These are phyloP conservation scores for Urtica urens DNA, from an alignment of 306 rosid genomes.

Conservation along the genomic window DNA sequence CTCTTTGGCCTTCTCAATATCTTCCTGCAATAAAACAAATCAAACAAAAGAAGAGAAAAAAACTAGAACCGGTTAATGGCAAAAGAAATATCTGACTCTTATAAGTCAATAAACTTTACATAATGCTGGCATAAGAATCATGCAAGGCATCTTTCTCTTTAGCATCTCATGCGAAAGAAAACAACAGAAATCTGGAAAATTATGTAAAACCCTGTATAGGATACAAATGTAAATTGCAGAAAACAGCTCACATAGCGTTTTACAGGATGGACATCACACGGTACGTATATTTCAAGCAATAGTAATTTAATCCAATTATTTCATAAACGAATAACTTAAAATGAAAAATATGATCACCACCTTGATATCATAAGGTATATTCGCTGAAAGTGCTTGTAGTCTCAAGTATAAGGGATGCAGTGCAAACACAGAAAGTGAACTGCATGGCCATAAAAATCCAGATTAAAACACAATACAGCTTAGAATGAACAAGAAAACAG, in stretches of 20 bases:
- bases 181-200: too few species aligned
- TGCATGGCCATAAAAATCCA: conserved; percentile 29
- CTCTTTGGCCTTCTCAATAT: conserved; percentile 66
- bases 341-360: conserved; percentile 16
- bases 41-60: background rate
- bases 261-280: background rate
- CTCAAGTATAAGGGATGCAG: conserved; percentile 89
- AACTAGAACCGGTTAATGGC: background rate
- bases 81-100: too few species aligned
- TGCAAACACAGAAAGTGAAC: conserved; percentile 93
- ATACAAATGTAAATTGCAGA: too few species aligned
- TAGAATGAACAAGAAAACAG: background rate
- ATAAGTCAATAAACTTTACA: too few species aligned
- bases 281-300: conserved; percentile 13
- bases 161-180: too few species aligned
- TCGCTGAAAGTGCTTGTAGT: conserved; percentile 78
- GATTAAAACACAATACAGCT: conserved; percentile 5
- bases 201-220: too few species aligned
- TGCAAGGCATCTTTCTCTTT: too few species aligned
- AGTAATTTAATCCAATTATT: background rate
- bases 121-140: too few species aligned
- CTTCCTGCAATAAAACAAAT: conserved; percentile 41
- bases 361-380: conserved; percentile 67
- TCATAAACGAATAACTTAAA: background rate
- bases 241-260: background rate